Base-by-base conservation (phyloP, 345 rosid genomes). In the Gossypium sturtianum region DNA sequence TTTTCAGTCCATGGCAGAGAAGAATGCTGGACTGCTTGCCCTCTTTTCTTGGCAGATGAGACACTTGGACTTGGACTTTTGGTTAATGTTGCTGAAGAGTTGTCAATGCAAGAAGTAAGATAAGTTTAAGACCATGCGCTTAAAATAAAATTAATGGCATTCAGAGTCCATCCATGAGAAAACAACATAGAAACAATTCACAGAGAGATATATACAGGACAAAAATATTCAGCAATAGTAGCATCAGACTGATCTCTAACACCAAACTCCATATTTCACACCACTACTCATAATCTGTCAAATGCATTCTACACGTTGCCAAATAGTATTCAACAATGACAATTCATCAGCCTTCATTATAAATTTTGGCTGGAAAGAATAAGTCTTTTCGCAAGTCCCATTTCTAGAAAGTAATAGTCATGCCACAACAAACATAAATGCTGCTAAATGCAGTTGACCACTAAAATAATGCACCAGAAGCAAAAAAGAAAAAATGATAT, bases 1-100 rank as follows among this genome's bases (percentile, higher is more conserved):
- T 93, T 93, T 64, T 91, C 99, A 54, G 94, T 90, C 99, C 96
- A 95, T 71, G 89, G 75, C 89, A 89, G 80, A 56, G 84, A 82
- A 78, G 90, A 75, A 25, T 75, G 79, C 53, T 68, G 80, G 29
- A 51, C 56, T 76, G 77, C 64, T 78, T 85, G 84, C 66, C 75
- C 83, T 80, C 88, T 87, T 69, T 62, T 83, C 80, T 87, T 86
- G 11, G 81, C 80, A 45, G 87, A 82, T 58, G 78, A 58, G 53
- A 83, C 66, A 71, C 60, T 63, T 56, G 79, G 43, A 10, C 56
- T 65, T 45, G 80, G 72, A 74, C 76, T 82, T 80, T 79, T 80
- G 51, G 87, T 41, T 62, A 71, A 82, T 78, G 62, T 58, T 70
- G 83, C 66, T 59, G 77, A 64, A 75, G 89, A 66, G 47, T 81